Percentiles rank a stretch among this genome's conserved stretches.
These are phyloP conservation scores for Pythium guiyangense DNA, from an alignment of 352 stramenopile species.

Conservation along the genomic window DNA sequence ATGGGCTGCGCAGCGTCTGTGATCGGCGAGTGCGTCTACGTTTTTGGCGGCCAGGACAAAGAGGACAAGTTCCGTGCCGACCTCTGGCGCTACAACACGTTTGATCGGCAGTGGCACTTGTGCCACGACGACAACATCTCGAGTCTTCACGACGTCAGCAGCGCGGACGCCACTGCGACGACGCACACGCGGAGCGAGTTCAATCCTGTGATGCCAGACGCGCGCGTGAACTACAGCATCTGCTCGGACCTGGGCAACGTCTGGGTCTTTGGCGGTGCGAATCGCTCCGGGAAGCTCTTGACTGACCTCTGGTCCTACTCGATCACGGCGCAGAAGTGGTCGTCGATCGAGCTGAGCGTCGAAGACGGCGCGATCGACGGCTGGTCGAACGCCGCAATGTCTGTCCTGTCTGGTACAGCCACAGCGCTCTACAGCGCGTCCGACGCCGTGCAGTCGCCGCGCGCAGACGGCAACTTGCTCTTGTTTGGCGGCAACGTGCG, in stretches of 20 bases:
- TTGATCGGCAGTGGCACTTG: slow-evolving; percentile 84
- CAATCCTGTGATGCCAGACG: slow-evolving; percentile 39
- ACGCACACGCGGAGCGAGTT: slow-evolving; percentile 28
- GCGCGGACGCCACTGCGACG: not conserved
- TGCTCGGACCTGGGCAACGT: slow-evolving; percentile 74
- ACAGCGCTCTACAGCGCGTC: slow-evolving; percentile 38
- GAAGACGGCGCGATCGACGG: slow-evolving; percentile 38
- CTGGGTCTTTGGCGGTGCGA: slow-evolving; percentile 72
- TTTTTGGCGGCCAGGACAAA: slow-evolving; percentile 80
- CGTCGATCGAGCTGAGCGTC: slow-evolving; percentile 38
- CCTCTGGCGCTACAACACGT: slow-evolving; percentile 85
- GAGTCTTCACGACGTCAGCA: slow-evolving; percentile 16
- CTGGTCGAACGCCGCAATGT: slow-evolving; percentile 35
- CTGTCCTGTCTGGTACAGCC: slow-evolving; percentile 35
- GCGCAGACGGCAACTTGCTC: slow-evolving; percentile 24
- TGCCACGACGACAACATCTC: slow-evolving; percentile 80
- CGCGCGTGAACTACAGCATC: slow-evolving; percentile 66
- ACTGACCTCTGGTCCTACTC: slow-evolving; percentile 81
- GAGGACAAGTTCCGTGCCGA: slow-evolving; percentile 75
- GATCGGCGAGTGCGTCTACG: slow-evolving; percentile 79
- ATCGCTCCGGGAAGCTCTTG: slow-evolving; percentile 39
- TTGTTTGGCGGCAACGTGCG: slow-evolving; percentile 38
- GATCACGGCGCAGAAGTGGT: slow-evolving; percentile 63
- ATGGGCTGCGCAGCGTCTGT: slow-evolving; percentile 60
- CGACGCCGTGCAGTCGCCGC: slow-evolving; percentile 22